These are phyloP conservation scores for Aspergillus costaricaensis DNA, from an alignment of 2,329 filamentous ascomycete genomes.

Conservation along the genomic window DNA sequence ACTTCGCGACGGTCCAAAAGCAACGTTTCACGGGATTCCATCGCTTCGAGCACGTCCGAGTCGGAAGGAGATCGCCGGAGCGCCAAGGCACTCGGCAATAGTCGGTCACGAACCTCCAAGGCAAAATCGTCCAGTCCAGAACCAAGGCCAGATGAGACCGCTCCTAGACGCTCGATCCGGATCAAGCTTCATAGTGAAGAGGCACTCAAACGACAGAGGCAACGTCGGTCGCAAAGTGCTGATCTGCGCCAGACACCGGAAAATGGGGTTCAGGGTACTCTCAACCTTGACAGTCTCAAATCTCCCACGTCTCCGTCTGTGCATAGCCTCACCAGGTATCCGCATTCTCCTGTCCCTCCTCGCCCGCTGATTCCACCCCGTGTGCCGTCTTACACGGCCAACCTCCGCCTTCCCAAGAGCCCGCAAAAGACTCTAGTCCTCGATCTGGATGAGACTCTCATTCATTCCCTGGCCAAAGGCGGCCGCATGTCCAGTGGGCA, in stretches of 20 bases:
- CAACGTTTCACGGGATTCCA: constrained; percentile 43
- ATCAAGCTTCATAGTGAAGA: constrained; percentile 87
- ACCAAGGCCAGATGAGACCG: constrained; percentile 60
- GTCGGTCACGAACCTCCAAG: constrained; percentile 29
- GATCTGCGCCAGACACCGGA: constrained; percentile 32
- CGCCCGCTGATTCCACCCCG: constrained; percentile 85
- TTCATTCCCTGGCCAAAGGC: constrained; percentile 96
- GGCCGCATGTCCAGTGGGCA: constrained; percentile 94
- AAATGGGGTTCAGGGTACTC: constrained; percentile 44
- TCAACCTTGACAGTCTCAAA: constrained; percentile 79
- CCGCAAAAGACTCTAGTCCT: constrained; percentile 92
- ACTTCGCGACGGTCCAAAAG: constrained; percentile 35
- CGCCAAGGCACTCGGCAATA: constrained; percentile 23
- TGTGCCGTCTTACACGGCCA: constrained; percentile 79
- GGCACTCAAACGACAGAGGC: constrained; percentile 68
- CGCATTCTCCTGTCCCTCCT: constrained; percentile 83
- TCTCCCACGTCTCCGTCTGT: constrained; percentile 83
- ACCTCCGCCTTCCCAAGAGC: constrained; percentile 43
- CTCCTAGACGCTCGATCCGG: constrained; percentile 77
- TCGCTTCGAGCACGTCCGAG: constrained; percentile 56
- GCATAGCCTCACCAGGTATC: constrained; percentile 78
- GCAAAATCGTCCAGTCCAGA: constrained; percentile 29
- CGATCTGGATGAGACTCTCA: constrained; percentile 94
- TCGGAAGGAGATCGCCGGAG: constrained; percentile 51
- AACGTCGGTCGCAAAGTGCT: constrained; percentile 35